These are phyloP conservation scores for Mycena albidolilacea DNA, from an alignment of 768 basidiomycete species.

Conservation along the genomic window DNA sequence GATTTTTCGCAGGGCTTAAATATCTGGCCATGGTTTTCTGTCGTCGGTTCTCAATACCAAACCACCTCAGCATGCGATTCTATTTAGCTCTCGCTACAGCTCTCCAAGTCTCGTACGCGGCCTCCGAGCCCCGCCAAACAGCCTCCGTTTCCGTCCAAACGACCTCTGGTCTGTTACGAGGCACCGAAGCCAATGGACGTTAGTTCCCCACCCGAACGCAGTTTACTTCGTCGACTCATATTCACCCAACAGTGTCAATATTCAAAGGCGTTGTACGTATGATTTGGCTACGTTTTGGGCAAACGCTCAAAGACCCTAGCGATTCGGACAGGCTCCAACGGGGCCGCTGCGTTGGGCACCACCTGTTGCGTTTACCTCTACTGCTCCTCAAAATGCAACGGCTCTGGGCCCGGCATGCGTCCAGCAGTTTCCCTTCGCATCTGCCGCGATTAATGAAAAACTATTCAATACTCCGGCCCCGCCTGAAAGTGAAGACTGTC, in stretches of 20 bases:
- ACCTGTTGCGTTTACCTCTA: constrained; percentile 29
- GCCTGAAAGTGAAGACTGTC: constrained; percentile 32
- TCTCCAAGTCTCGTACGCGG: constrained; percentile 1
- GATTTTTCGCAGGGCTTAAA: background rate
- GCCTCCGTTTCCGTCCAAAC: background rate
- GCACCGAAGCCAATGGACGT: background rate
- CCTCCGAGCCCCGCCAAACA: background rate
- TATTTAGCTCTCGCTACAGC: constrained; percentile 6
- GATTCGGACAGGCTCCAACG: constrained; percentile 26
- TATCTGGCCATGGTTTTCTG: background rate
- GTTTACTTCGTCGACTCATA: background rate
- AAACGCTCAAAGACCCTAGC: background rate
- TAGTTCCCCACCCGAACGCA: background rate
- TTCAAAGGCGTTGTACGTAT: constrained; percentile 26
- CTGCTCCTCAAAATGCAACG: constrained; percentile 17
- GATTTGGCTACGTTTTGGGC: background rate
- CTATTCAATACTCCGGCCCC: constrained; percentile 27
- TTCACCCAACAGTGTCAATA: background rate
- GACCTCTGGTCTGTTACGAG: background rate
- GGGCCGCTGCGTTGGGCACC: constrained; percentile 30
- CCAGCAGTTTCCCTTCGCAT: constrained; percentile 26
- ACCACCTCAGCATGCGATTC: background rate
- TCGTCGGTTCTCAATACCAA: background rate
- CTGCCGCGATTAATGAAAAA: constrained; percentile 8
- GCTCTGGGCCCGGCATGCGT: constrained; percentile 25